These are phyloP conservation scores for Helianthus annuus DNA, from an alignment of 129 eudicot species.

Conservation along the genomic window HanXRQr2.0-SUNRISE NC_035442.2:147496653-147497152, in stretches of 20 bases:
- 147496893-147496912: constrained; percentile 58
- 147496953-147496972: constrained; percentile 39
- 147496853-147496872: constrained; percentile 44
- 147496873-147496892: constrained; percentile 57
- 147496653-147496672: not conserved
- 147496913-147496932: constrained; percentile 47
- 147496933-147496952: constrained; percentile 52
- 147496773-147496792: constrained; percentile 58
- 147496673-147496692: not conserved
- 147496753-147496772: constrained; percentile 51
- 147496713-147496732: constrained; percentile 16
- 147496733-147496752: constrained; percentile 67
- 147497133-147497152: constrained; percentile 53
- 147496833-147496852: constrained; percentile 55
- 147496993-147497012: constrained; percentile 4
- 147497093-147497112: constrained; percentile 63
- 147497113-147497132: constrained; percentile 61
- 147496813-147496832: constrained; percentile 56
- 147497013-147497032: constrained; percentile 33
- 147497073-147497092: constrained; percentile 59
- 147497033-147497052: constrained; percentile 60
- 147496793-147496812: constrained; percentile 61
- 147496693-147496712: not conserved
- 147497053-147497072: constrained; percentile 44
- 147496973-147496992: not conserved